Base-by-base conservation (phyloP, 2,329 filamentous ascomycete species). In the Fusarium pseudonygamai region DNA sequence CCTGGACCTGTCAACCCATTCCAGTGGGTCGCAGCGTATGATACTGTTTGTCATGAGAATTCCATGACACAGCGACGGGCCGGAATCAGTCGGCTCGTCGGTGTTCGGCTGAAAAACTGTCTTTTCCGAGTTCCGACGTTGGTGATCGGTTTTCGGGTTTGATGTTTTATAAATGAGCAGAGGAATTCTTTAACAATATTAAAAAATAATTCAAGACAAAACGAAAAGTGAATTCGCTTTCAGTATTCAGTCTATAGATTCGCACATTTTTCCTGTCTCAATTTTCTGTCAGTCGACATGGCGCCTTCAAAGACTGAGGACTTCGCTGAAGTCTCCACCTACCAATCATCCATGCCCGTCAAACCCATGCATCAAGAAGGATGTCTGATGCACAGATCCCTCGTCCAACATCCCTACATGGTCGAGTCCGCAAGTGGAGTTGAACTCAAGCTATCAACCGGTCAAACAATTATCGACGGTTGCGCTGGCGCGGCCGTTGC, bases 121-220 rank as follows among this genome's bases (percentile, higher is more conserved):
- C 28, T 32, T 67, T 67, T 53, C 64, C 60, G 66, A 73, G 63
- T 73, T 40, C 70, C 70, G 70, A 28, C 6, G 6, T 8, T 4
- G 11, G 18, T 7, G 13, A 9, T 73, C 71, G 71, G 71, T 6
- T 73, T 73, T 68, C 64, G 65, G 65, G 9, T 68, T 49, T 68
- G 42, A 28, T 0, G 10, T 49, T 20, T 63, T 67, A 67, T 67
- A 67, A 67, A 67, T 50, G 28, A 28, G 26, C 39, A 34, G 6
- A 32, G 15, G 8, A n/a, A n/a, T n/a, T n/a, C n/a, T n/a, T n/a
- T n/a, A n/a, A n/a, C n/a, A n/a, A n/a, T n/a, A n/a, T n/a, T n/a
- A n/a, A n/a, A n/a, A n/a, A n/a, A n/a, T n/a, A n/a, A n/a, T n/a
- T n/a, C n/a, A n/a, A n/a, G n/a, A n/a, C n/a, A n/a, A n/a, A n/a